phyloP scores from a whole-genome alignment of 805 yeast genomes.

The Ogataea paraovalis region DNA sequence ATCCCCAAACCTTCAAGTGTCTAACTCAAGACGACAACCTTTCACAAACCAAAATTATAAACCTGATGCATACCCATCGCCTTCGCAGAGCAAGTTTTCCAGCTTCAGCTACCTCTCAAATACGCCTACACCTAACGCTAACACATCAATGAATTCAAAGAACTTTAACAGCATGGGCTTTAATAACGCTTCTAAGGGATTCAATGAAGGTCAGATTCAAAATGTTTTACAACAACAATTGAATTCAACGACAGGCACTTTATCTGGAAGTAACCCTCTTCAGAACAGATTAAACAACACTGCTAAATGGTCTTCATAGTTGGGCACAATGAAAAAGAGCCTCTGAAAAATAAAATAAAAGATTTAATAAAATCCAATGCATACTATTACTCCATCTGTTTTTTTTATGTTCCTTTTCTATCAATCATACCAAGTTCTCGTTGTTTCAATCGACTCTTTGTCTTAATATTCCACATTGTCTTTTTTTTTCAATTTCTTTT shows the following conservation, averaged over 20 bases:
- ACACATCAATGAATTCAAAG: conserved; percentile 11
- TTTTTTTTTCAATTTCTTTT: background rate
- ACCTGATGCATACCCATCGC: conserved; percentile 5
- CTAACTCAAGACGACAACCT: background rate
- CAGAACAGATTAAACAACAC: conserved; percentile 1
- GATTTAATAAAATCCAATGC: background rate
- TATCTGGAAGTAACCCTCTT: background rate
- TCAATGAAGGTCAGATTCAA: background rate
- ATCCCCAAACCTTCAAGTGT: background rate
- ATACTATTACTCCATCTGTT: background rate
- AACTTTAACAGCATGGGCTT: background rate
- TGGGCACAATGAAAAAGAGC: background rate
- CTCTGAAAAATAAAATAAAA: background rate
- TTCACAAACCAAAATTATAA: background rate
- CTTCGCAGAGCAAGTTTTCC: conserved; percentile 9
- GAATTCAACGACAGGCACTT: background rate
- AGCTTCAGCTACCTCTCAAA: conserved; percentile 18
- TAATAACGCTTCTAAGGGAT: conserved; percentile 1
- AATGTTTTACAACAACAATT: background rate
- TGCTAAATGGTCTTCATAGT: background rate
- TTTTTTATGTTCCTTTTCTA: background rate
- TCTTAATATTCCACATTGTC: no score
- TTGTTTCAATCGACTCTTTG: no score
- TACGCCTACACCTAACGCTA: conserved; percentile 20
- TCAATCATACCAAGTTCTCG: background rate